These are phyloP conservation scores for Phytophthora vignae DNA, from an alignment of 352 stramenopile genomes.

Conservation along the genomic window DNA sequence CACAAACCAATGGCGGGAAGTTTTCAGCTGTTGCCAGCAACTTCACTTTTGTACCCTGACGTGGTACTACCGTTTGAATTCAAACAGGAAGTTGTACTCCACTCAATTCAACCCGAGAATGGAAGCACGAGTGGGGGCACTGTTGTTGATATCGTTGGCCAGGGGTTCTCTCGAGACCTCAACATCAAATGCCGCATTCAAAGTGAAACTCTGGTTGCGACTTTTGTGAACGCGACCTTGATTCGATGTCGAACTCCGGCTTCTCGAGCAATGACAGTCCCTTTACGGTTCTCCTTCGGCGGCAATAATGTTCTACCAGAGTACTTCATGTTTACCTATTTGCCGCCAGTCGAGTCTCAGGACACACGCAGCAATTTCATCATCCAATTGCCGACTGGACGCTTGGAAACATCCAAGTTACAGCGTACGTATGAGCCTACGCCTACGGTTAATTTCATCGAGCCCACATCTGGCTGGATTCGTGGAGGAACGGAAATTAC, in stretches of 20 bases:
- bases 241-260: slow-evolving; percentile 46
- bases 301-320: slow-evolving; percentile 22
- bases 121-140: slow-evolving; percentile 26
- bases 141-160: slow-evolving; percentile 39
- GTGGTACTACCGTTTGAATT: slow-evolving; percentile 35
- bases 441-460: slow-evolving; percentile 33
- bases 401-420: neutral
- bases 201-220: slow-evolving; percentile 4
- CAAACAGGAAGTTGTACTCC: slow-evolving; percentile 31
- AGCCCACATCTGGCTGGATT: slow-evolving; percentile 45
- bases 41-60: slow-evolving; percentile 22
- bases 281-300: slow-evolving; percentile 42
- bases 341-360: slow-evolving; percentile 3
- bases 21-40: slow-evolving; percentile 41
- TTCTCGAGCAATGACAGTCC: slow-evolving; percentile 31
- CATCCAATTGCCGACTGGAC: neutral
- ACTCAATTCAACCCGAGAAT: slow-evolving; percentile 34
- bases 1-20: slow-evolving; percentile 18
- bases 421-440: neutral
- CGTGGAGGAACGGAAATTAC: slow-evolving; percentile 39
- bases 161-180: slow-evolving; percentile 43
- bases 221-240: slow-evolving; percentile 49
- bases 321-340: slow-evolving; percentile 37
- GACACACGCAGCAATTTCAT: too few relatives aligned
- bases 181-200: slow-evolving; percentile 43